A percentile compares a stretch with the other conserved stretches of the same genome.
Conservation (phyloP, 441 rosid genomes). For the Lepidium campestre region DNA sequence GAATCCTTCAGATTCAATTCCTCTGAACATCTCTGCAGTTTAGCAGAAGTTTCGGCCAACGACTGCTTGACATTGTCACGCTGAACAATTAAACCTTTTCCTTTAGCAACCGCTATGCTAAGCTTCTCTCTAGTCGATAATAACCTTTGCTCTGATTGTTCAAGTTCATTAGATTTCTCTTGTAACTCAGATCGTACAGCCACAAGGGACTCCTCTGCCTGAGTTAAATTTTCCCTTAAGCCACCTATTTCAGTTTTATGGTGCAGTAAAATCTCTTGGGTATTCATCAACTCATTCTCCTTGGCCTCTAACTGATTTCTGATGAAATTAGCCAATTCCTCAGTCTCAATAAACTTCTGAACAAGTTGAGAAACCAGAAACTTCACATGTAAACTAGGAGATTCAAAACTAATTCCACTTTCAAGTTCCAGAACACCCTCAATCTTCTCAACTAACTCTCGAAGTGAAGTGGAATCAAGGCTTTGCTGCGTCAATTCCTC, state of each 20-base stretch:
- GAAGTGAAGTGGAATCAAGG: slow-evolving; percentile 46
- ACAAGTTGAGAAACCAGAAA: slow-evolving; percentile 65
- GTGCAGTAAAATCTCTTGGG: slow-evolving; percentile 59
- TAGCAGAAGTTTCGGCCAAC: slow-evolving; percentile 68
- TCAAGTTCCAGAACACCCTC: slow-evolving; percentile 58
- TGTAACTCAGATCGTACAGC: slow-evolving; percentile 47
- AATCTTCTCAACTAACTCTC: slow-evolving; percentile 52
- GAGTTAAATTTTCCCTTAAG: slow-evolving; percentile 52
- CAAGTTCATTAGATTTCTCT: slow-evolving; percentile 67
- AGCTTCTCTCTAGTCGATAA: slow-evolving; percentile 93
- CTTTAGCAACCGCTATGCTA: slow-evolving; percentile 96
- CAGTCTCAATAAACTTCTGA: slow-evolving; percentile 46
- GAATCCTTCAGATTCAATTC: slow-evolving; percentile 80
- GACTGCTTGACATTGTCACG: slow-evolving; percentile 86
- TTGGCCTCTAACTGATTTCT: slow-evolving; percentile 49
- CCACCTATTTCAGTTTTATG: slow-evolving; percentile 53
- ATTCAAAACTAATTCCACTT: slow-evolving; percentile 33
- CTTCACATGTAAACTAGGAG: slow-evolving; percentile 49
- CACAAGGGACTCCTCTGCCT: slow-evolving; percentile 57
- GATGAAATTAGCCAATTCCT: slow-evolving; percentile 34
- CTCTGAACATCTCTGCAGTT: slow-evolving; percentile 77
- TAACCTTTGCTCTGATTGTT: slow-evolving; percentile 87
- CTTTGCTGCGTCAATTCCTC: slow-evolving; percentile 53
- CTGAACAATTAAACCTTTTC: slow-evolving; percentile 88
- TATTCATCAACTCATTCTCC: slow-evolving; percentile 45